Base-by-base conservation (phyloP, 2,329 filamentous ascomycete genomes). In the Beauveria australis region DNA sequence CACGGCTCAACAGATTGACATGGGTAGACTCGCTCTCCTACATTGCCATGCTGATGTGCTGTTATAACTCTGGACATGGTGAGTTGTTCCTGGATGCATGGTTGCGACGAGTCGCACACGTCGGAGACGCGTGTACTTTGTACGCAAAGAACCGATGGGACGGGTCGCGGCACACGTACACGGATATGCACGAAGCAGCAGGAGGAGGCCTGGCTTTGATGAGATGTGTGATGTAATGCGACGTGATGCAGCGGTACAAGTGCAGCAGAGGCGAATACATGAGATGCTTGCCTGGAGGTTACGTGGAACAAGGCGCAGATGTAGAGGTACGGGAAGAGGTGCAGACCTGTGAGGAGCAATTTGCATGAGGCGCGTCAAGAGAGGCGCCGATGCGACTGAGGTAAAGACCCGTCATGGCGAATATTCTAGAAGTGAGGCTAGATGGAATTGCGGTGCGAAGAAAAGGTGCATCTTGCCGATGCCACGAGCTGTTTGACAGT, bases 171-270 rank as follows among this genome's bases (percentile, higher is more conserved):
- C n/a, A 19, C 22, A 26, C 10, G 19, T 19, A 33, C 14, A 9
- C 37, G 4, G 14, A 46, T 2, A 44, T 52, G 56, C 48, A 59
- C 24, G 40, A 59, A 24, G 56, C 44, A 24, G 47, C 47, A 59
- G 33, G 56, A 44, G 7, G 47, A 52, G 56, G 47, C 56, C 44
- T 52, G 24, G 56, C 46, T 52, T 47, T 48, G 56, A 59, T 44
- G 47, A 51, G 33, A 43, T n/a, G 12, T 37, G 14, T 37, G 12
- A 37, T 12, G 33, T 37, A n/a, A 19, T 28, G 14, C 5, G 54
- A 30, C 56, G 24, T 30, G 47, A 12, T 33, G 3, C 46, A 8
- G 33, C 30, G 22, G 33, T 18, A 51, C 46, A 44, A 43, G 54
- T 57, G 30, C 22, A 19, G 44, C 44, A 57, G 12, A 48, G 37